phyloP scores from a whole-genome alignment of 2,329 filamentous ascomycete genomes.

The Aspergillus novoparasiticus region DNA sequence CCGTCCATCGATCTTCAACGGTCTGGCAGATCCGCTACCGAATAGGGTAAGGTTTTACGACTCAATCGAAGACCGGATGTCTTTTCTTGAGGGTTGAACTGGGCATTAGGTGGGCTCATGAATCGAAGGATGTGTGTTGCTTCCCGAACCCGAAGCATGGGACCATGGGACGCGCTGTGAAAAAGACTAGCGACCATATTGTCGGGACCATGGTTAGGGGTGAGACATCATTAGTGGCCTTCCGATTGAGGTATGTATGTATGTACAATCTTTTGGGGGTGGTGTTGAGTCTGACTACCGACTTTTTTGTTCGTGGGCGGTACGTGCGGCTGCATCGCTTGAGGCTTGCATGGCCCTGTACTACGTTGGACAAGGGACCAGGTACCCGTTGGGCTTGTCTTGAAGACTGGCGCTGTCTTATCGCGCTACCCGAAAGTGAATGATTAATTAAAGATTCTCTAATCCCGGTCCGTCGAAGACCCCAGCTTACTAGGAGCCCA shows the following conservation, averaged over 20 bases:
- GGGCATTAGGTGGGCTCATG: not conserved
- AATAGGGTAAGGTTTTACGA: not conserved
- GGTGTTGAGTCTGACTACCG: not conserved
- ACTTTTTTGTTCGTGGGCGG: not conserved
- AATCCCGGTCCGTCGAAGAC: conserved; percentile 1
- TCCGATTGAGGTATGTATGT: too few species aligned
- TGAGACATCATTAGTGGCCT: not conserved
- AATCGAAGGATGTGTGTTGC: not conserved
- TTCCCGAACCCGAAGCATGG: not conserved
- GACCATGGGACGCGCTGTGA: not conserved
- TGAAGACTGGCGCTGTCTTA: not conserved
- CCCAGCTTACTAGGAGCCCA: not conserved
- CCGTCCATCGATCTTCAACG: conserved; percentile 4
- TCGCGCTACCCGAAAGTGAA: not conserved
- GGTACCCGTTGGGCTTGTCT: not conserved
- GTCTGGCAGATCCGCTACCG: not conserved
- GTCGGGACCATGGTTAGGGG: not conserved
- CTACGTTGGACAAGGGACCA: not conserved
- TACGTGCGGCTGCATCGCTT: not conserved
- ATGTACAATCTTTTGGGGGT: too few species aligned
- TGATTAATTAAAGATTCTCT: not conserved
- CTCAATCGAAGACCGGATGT: conserved; percentile 3
- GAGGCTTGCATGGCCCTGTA: not conserved
- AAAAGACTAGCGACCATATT: not conserved
- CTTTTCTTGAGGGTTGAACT: too few species aligned